Evolutionary conservation across 305 asterid species (phyloP), one percentile per base, ranked within the genome.

Genomic region (Fraxinus nigra): DNA sequence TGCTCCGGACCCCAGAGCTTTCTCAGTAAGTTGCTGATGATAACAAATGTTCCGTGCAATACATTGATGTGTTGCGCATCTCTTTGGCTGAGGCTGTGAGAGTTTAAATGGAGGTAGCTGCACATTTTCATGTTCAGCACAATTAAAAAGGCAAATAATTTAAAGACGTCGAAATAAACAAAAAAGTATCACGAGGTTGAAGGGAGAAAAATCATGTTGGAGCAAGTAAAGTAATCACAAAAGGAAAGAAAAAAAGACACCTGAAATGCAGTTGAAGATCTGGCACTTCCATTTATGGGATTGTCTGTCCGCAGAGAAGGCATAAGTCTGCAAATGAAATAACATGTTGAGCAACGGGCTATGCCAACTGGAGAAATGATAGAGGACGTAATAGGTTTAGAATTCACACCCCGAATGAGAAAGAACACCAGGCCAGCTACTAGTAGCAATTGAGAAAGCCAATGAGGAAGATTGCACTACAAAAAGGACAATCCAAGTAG

Each of bases 41-140:
- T 56, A 61, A 28, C 78, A 85, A 79, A 90, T 92, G 85, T 82
- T 89, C 54, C 76, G 77, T 63, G 96, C 92, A 59, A 92, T 84
- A 72, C 77, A 82, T 33, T 85, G 89, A 85, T 92, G 96, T n/a
- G 89, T 88, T 32, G 85, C 59, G 80, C 94, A 86, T 89, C 88
- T 92, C 89, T 78, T 90, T 59, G 84, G 81, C 28, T 86, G 88
- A 81, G 90, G 88, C 76, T 77, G 75, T 22, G 90, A 86, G 76
- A 83, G 79, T 76, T 82, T 78, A 80, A 88, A 92, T 61, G 79
- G 84, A 77, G 90, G 90, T 69, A 78, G 80, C 95, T 92, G 90
- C 88, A 84, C 46, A 80, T 56, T 81, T 26, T 7, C 82, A 33
- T 20, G 35, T 13, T 6, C 32, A 20, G 38, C 11, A 46, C 65